phyloP scores from a whole-genome alignment of 2,329 filamentous ascomycete genomes.

The Fusarium sp. region DNA sequence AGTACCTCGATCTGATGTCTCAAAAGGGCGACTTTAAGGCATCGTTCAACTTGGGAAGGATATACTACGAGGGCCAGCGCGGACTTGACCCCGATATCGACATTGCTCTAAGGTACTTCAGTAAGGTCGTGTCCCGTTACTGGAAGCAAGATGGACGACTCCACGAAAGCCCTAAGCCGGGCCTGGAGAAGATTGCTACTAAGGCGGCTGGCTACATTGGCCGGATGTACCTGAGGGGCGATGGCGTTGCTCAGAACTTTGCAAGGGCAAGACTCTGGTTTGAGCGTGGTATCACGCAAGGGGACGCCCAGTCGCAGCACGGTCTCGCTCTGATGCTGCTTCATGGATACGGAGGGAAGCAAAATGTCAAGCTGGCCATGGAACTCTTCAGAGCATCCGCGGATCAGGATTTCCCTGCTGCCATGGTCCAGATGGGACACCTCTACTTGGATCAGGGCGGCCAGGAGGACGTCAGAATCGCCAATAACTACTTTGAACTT shows the following conservation, averaged over 20 bases:
- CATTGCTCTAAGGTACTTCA: slow-evolving; percentile 83
- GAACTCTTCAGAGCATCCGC: slow-evolving; percentile 82
- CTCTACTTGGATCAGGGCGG: slow-evolving; percentile 87
- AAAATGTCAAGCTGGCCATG: slow-evolving; percentile 77
- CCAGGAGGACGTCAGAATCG: slow-evolving; percentile 75
- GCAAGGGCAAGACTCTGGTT: slow-evolving; percentile 85
- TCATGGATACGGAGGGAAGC: slow-evolving; percentile 76
- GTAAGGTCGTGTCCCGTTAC: slow-evolving; percentile 80
- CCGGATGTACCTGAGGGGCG: slow-evolving; percentile 88
- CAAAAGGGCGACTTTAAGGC: slow-evolving; percentile 90
- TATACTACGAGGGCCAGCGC: slow-evolving; percentile 88
- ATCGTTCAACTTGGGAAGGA: slow-evolving; percentile 84
- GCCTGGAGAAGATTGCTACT: slow-evolving; percentile 80
- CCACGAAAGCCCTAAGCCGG: slow-evolving; percentile 73
- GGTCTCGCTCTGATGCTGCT: slow-evolving; percentile 86
- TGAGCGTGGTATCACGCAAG: slow-evolving; percentile 77
- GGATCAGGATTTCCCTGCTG: slow-evolving; percentile 82
- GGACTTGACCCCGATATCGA: slow-evolving; percentile 78
- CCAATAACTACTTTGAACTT: slow-evolving; percentile 87
- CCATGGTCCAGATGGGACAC: slow-evolving; percentile 84
- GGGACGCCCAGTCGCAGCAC: slow-evolving; percentile 86
- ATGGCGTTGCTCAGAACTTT: slow-evolving; percentile 83
- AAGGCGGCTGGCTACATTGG: slow-evolving; percentile 90
- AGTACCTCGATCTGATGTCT: slow-evolving; percentile 91
- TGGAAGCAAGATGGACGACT: slow-evolving; percentile 84